Conservation (phyloP, 495 filamentous ascomycete species). For the Elaphomyces granulatus region DNA sequence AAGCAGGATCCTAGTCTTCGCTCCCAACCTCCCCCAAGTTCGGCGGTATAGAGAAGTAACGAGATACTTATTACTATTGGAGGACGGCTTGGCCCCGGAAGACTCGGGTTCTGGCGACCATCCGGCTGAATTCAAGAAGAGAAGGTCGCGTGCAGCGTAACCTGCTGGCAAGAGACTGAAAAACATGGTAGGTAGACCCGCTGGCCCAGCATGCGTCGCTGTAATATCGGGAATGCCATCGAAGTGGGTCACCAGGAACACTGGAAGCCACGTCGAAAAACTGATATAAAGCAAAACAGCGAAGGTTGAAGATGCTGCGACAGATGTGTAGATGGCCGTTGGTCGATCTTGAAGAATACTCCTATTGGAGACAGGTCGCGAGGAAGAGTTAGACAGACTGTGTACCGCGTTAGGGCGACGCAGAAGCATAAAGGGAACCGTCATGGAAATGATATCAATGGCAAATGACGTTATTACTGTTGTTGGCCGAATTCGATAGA, state of each 20-base stretch:
- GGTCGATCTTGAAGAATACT: conserved; percentile 51
- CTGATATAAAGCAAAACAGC: conserved; percentile 47
- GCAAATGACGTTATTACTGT: conserved; percentile 41
- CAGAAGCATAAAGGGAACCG: conserved; percentile 55
- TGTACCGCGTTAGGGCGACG: conserved; percentile 49
- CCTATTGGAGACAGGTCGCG: conserved; percentile 41
- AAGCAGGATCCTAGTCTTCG: conserved; percentile 49
- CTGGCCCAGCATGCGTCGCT: conserved; percentile 42
- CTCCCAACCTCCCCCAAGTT: conserved; percentile 40
- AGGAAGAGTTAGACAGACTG: conserved; percentile 33
- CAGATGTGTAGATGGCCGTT: conserved; percentile 46
- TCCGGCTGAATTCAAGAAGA: conserved; percentile 56
- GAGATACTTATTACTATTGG: conserved; percentile 39
- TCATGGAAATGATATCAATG: conserved; percentile 51
- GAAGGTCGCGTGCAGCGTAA: conserved; percentile 51
- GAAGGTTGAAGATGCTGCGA: conserved; percentile 55
- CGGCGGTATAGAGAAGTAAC: conserved; percentile 39
- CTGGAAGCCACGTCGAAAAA: conserved; percentile 50
- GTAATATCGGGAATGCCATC: conserved; percentile 48
- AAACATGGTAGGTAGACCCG: conserved; percentile 31
- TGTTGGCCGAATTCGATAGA: conserved; percentile 50
- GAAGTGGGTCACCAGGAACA: conserved; percentile 55
- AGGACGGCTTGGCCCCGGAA: conserved; percentile 36
- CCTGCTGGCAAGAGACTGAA: conserved; percentile 48
- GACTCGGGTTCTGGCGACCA: conserved; percentile 18